Percentiles rank a stretch among this genome's conserved stretches.
Conservation (phyloP, 768 basidiomycete species). For the Psilocybe cyanescens region DNA sequence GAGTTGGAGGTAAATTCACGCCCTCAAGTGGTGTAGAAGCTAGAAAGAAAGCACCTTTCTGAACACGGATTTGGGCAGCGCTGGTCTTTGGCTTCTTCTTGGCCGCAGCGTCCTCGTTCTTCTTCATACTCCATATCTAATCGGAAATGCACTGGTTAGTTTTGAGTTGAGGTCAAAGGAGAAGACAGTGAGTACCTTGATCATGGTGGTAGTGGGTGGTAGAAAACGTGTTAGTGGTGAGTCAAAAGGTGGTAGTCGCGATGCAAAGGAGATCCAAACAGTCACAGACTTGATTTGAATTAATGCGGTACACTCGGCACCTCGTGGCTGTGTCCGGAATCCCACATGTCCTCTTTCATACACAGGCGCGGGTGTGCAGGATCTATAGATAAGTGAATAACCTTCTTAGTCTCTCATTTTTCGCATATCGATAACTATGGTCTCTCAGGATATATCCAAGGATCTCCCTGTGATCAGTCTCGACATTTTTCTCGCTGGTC, state of each 20-base stretch:
- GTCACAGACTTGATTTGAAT: slow-evolving; percentile 26
- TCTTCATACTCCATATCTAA: slow-evolving; percentile 99
- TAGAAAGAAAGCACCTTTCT: slow-evolving; percentile 75
- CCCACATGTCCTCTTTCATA: slow-evolving; percentile 12
- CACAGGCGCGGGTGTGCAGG: neutral
- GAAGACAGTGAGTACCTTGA: slow-evolving; percentile 39
- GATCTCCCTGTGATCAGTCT: slow-evolving; percentile 79
- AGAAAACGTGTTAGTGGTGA: slow-evolving; percentile 32
- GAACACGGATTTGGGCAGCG: slow-evolving; percentile 98
- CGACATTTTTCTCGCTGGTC: slow-evolving; percentile 63
- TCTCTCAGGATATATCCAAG: slow-evolving; percentile 43
- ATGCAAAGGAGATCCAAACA: slow-evolving; percentile 28
- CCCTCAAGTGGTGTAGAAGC: neutral
- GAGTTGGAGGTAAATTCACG: neutral
- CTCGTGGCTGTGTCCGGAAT: slow-evolving; percentile 27
- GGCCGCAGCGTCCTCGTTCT: slow-evolving; percentile 95
- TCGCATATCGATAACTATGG: slow-evolving; percentile 27
- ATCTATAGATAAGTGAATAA: neutral
- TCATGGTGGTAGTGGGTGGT: slow-evolving; percentile 40
- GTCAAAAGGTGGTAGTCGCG: slow-evolving; percentile 35
- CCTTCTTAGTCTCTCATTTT: neutral
- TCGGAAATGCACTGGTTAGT: slow-evolving; percentile 2
- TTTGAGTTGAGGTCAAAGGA: neutral
- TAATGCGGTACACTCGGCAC: slow-evolving; percentile 18
- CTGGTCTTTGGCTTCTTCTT: slow-evolving; percentile 99